Conservation (phyloP, 305 asterid species). For the Fraxinus ornus region DNA sequence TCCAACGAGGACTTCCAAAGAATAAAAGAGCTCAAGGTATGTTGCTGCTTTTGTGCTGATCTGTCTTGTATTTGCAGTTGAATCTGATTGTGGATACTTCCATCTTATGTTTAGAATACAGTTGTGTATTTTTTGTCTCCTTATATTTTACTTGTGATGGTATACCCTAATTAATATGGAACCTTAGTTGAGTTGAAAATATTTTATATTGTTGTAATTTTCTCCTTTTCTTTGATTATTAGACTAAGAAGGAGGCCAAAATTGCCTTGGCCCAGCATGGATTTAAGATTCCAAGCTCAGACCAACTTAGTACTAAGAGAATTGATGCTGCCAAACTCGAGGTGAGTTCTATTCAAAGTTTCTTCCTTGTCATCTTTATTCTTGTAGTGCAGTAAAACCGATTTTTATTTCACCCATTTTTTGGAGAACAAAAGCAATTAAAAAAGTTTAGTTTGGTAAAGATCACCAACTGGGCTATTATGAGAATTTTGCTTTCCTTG, state of each 20-base stretch:
- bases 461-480: background rate
- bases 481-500: slow-evolving; percentile 10
- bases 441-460: background rate
- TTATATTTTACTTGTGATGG: background rate
- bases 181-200: background rate
- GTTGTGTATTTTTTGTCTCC: background rate
- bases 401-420: background rate
- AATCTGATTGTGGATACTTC: background rate
- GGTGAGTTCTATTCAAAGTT: slow-evolving; percentile 37
- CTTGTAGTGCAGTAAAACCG: background rate
- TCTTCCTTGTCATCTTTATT: slow-evolving; percentile 1
- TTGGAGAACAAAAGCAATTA: background rate
- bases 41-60: slow-evolving; percentile 16
- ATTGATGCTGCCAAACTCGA: slow-evolving; percentile 78
- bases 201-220: background rate
- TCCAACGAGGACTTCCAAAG: slow-evolving; percentile 90
- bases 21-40: slow-evolving; percentile 82
- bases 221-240: slow-evolving; percentile 1
- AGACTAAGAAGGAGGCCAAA: slow-evolving; percentile 75
- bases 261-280: slow-evolving; percentile 60
- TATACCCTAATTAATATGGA: background rate
- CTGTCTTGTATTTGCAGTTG: slow-evolving; percentile 11
- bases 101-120: background rate
- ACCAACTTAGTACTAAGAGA: slow-evolving; percentile 70
- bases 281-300: slow-evolving; percentile 80